These are phyloP conservation scores for Exophiala spinifera DNA, from an alignment of 2,329 filamentous ascomycete genomes.

Conservation along the genomic window DNA sequence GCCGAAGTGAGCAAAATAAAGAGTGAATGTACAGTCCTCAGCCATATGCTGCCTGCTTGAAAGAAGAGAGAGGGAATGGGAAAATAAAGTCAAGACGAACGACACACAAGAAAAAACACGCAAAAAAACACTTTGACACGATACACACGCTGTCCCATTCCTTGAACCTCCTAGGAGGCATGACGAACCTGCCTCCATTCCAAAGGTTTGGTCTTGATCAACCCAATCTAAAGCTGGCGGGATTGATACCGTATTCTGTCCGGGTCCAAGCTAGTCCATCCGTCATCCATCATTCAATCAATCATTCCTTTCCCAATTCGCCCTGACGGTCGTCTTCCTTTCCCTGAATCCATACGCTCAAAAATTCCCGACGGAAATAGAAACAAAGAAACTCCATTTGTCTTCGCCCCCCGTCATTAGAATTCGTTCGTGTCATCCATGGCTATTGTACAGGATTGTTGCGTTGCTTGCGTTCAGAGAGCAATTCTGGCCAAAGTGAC, in stretches of 20 bases:
- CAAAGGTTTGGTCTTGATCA: too few relatives aligned
- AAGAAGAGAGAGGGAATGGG: too few relatives aligned
- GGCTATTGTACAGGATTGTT: too few relatives aligned
- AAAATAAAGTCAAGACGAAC: background rate
- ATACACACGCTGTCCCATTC: background rate
- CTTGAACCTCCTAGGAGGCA: background rate
- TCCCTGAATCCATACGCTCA: background rate
- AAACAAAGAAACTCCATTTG: too few relatives aligned
- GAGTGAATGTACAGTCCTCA: slow-evolving; percentile 5
- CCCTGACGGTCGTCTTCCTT: too few relatives aligned
- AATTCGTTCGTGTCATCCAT: too few relatives aligned
- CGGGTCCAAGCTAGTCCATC: too few relatives aligned
- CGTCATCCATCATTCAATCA: too few relatives aligned
- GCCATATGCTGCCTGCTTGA: background rate
- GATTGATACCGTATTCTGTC: background rate
- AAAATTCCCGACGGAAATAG: too few relatives aligned
- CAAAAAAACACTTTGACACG: background rate
- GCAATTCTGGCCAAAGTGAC: background rate
- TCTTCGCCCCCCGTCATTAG: background rate
- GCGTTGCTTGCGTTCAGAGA: background rate
- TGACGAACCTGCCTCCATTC: background rate
- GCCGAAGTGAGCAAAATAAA: background rate
- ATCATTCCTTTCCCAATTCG: too few relatives aligned
- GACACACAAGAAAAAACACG: background rate
- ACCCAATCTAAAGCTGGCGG: background rate